phyloP scores from a whole-genome alignment of 371 early-diverging fungal species.

The Vairimorpha necatrix region DNA sequence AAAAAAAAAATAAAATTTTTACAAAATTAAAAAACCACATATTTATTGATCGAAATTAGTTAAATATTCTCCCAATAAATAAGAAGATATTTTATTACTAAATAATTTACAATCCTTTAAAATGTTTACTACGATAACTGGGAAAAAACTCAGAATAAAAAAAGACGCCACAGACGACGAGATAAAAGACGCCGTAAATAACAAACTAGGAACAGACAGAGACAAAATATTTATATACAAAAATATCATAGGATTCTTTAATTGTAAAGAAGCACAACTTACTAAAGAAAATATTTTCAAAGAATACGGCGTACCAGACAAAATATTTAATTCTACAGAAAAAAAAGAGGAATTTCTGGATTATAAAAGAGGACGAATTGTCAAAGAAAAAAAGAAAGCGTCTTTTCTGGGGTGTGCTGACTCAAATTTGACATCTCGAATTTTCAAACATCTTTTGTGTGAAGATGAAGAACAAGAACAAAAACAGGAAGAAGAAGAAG shows the following conservation, averaged over 20 bases:
- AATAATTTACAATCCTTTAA: no score
- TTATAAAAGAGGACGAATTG: not conserved
- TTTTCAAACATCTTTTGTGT: not conserved
- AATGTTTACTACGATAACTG: constrained; percentile 2
- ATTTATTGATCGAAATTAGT: no score
- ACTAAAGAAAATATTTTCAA: not conserved
- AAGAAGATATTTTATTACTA: no score
- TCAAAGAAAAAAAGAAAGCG: not conserved
- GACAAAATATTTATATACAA: not conserved
- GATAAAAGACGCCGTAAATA: not conserved
- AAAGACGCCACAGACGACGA: not conserved
- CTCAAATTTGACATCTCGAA: not conserved
- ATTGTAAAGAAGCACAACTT: not conserved
- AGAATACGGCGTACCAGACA: constrained; percentile 4
- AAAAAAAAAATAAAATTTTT: no score
- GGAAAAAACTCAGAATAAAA: constrained; percentile 5
- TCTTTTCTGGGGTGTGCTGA: not conserved
- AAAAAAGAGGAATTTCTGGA: not conserved
- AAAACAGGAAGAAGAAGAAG: not conserved
- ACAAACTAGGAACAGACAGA: not conserved
- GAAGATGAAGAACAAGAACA: not conserved
- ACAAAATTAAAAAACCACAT: no score
- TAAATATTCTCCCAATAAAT: no score
- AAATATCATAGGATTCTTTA: not conserved
- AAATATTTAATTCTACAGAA: not conserved